phyloP scores from a whole-genome alignment of 345 rosid genomes.

The Moringa oleifera region DNA sequence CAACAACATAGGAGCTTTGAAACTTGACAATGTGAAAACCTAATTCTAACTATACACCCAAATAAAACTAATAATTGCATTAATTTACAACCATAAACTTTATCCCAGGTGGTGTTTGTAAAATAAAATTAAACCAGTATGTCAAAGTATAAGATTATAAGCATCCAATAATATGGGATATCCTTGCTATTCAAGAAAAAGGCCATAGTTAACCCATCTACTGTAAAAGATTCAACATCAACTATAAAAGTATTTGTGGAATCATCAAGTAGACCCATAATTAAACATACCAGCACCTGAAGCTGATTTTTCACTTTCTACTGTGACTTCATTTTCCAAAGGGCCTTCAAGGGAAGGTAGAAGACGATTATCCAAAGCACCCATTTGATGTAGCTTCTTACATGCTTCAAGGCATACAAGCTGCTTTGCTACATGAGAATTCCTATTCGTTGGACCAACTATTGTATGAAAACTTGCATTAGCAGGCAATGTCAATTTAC shows the following conservation, averaged over 20 bases:
- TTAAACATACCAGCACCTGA: slow-evolving; percentile 53
- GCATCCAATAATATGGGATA: neutral
- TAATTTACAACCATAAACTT: no score
- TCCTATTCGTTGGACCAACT: slow-evolving; percentile 49
- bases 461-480: slow-evolving; percentile 45
- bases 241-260: neutral
- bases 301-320: slow-evolving; percentile 35
- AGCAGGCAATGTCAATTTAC: slow-evolving; percentile 46
- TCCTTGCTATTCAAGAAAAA: neutral
- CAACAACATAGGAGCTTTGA: neutral
- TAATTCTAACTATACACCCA: no score
- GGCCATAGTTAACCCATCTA: neutral
- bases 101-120: no score
- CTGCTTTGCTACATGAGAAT: slow-evolving; percentile 49
- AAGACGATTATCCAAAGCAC: slow-evolving; percentile 54
- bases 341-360: slow-evolving; percentile 30
- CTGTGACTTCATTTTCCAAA: slow-evolving; percentile 18
- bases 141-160: neutral
- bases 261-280: neutral
- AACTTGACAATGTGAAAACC: neutral
- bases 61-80: no score
- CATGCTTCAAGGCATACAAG: slow-evolving; percentile 71
- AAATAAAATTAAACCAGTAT: no score
- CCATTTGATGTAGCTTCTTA: slow-evolving; percentile 57
- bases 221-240: neutral